A percentile compares a stretch with the other conserved stretches of the same genome.
phyloP scores from a whole-genome alignment of 768 basidiomycete genomes.

The Lyophyllum semitale region DNA sequence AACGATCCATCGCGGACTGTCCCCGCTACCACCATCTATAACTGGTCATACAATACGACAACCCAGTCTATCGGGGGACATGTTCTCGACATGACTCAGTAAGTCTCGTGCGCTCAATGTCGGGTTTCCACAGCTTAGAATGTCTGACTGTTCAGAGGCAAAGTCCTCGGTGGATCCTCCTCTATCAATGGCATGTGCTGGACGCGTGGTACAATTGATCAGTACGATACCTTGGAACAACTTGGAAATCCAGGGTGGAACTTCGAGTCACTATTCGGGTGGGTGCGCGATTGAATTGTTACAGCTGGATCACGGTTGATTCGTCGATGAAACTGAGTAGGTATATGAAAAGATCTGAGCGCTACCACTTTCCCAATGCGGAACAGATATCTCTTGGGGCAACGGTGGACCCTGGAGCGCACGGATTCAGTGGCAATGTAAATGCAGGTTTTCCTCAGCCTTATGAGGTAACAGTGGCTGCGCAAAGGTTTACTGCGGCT shows the following conservation, averaged over 20 bases:
- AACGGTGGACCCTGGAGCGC: conserved; percentile 7
- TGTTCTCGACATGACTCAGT: conserved; percentile 9
- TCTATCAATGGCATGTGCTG: conserved; percentile 20
- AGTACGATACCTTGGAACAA: conserved; percentile 16
- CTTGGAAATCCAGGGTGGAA: conserved; percentile 23
- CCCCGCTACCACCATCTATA: neutral
- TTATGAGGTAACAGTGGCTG: conserved; percentile 9
- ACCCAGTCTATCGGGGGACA: conserved; percentile 9
- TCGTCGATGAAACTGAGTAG: too few species aligned
- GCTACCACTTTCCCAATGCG: conserved; percentile 8
- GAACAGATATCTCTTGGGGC: conserved; percentile 10
- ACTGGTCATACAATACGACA: conserved; percentile 17
- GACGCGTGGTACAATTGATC: conserved; percentile 18
- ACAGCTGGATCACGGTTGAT: too few species aligned
- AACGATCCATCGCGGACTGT: conserved; percentile 13
- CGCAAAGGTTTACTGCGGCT: neutral
- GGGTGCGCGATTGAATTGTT: too few species aligned
- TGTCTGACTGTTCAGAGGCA: conserved; percentile 4
- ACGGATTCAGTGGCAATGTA: conserved; percentile 10
- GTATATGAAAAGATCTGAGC: conserved; percentile 16
- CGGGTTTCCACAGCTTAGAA: too few species aligned
- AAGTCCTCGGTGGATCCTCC: conserved; percentile 19
- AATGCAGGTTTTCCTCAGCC: conserved; percentile 17
- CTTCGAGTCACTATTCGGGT: conserved; percentile 8
- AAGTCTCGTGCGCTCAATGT: neutral